These are phyloP conservation scores for Porcisia deanei DNA, from an alignment of 208 protist species.

Conservation along the genomic window DNA sequence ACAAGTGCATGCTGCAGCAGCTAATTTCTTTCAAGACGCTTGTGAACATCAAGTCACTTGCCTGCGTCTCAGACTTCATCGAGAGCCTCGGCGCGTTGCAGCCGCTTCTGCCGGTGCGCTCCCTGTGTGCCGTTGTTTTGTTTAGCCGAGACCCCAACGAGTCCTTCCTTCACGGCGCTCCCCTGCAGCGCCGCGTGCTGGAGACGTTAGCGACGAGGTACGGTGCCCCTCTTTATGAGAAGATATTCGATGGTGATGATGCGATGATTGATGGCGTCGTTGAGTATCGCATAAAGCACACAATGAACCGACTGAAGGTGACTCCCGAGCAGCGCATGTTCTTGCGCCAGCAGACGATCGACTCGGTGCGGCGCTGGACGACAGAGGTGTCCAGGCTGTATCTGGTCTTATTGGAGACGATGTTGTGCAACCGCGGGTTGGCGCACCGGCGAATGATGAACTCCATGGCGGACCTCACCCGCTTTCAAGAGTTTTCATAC, in stretches of 20 bases:
- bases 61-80: constrained; percentile 63
- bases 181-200: constrained; percentile 61
- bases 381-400: constrained; percentile 67
- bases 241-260: constrained; percentile 68
- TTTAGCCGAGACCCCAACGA: constrained; percentile 69
- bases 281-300: constrained; percentile 80
- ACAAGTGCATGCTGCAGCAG: constrained; percentile 59
- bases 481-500: constrained; percentile 77
- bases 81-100: constrained; percentile 64
- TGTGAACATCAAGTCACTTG: constrained; percentile 45
- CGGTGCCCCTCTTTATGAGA: constrained; percentile 77
- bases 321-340: constrained; percentile 49
- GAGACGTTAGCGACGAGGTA: constrained; percentile 57
- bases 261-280: constrained; percentile 69
- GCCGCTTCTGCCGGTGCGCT: constrained; percentile 72
- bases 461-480: constrained; percentile 46
- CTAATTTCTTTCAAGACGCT: constrained; percentile 61
- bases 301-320: constrained; percentile 65
- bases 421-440: constrained; percentile 88
- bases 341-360: constrained; percentile 67
- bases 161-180: constrained; percentile 73
- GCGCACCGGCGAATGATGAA: constrained; percentile 84
- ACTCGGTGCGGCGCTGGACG: constrained; percentile 64
- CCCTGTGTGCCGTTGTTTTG: constrained; percentile 62
- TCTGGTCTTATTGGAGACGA: constrained; percentile 74